Conservation (phyloP, 2,329 filamentous ascomycete species). For the Aaosphaeria arxii region DNA sequence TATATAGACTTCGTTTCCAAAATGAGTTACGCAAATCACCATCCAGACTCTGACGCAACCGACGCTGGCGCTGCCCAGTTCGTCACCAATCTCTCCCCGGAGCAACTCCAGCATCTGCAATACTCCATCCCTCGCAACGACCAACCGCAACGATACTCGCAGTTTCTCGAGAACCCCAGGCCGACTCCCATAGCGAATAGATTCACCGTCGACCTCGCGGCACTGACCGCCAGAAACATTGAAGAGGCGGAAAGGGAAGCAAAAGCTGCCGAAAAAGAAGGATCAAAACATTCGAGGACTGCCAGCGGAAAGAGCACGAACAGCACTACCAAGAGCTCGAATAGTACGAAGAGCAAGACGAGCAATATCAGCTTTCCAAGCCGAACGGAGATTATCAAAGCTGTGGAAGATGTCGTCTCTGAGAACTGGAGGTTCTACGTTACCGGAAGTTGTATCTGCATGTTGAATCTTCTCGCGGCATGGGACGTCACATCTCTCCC, state of each 20-base stretch:
- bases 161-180: slow-evolving; percentile 15
- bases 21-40: neutral
- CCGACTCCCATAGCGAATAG: slow-evolving; percentile 15
- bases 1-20: neutral
- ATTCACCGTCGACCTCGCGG: slow-evolving; percentile 12
- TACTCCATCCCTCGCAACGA: slow-evolving; percentile 8
- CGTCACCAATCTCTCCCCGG: slow-evolving; percentile 10
- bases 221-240: slow-evolving; percentile 6
- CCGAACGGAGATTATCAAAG: slow-evolving; percentile 5
- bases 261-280: neutral
- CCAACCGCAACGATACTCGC: slow-evolving; percentile 13
- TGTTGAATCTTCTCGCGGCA: slow-evolving; percentile 20
- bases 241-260: neutral
- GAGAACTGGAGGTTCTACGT: slow-evolving; percentile 21
- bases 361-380: neutral
- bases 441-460: slow-evolving; percentile 16
- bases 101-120: slow-evolving; percentile 15
- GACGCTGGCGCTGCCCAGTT: slow-evolving; percentile 16
- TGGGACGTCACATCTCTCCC: slow-evolving; percentile 19
- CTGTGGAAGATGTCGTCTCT: slow-evolving; percentile 7
- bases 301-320: slow-evolving; percentile 1
- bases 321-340: slow-evolving; percentile 4
- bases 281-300: neutral
- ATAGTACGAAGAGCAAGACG: slow-evolving; percentile 1
- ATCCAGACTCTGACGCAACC: neutral